Evolutionary conservation across 345 rosid species (phyloP), one percentile per base, ranked within the genome.

Genomic region (Barbarea vulgaris): DNA sequence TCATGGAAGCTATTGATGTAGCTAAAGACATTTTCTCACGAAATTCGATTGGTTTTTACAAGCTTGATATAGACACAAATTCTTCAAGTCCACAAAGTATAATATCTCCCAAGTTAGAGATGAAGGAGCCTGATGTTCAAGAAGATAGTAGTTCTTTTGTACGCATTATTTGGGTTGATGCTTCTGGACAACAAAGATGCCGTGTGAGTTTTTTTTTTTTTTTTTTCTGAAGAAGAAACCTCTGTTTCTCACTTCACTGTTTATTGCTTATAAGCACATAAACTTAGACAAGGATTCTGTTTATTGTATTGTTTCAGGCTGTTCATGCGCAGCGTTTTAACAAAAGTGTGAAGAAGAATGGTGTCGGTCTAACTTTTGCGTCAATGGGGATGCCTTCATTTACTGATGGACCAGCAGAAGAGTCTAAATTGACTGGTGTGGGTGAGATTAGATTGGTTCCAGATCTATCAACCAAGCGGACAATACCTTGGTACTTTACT

Each of bases 381-480:
- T 42, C 83, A 51, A 95, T 95, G 99, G 99, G 81, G 67, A 92
- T 92, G 97, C 47, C 73, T 70, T 95, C 99, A 70, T 70, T 53
- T 81, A 42, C 78, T 76, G 99, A 95, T 92, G 83, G 84, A 73
- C 92, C 97, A n/a, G 97, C 97, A 17, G 89, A 77, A 64, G 93
- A 75, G 61, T 84, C 91, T 69, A 84, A 88, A 59, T 81, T 95
- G 64, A 85, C 91, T 0, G 92, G 86, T 54, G 87, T 85, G 34
- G 97, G 99, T 53, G 99, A 95, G 89, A 82, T 92, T 75, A 90
- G 97, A 81, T 62, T 95, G 70, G 84, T 95, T 66, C 97, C 97
- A 62, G 97, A 95, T 85, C 74, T 95, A 71, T 83, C 88, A 27
- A 92, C 97, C 28, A 85, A 73, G 73, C 72, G 64, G 77, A 77